These are phyloP conservation scores for Penicillium macrosclerotiorum DNA, from an alignment of 495 filamentous ascomycete genomes.

Conservation along the genomic window DNA sequence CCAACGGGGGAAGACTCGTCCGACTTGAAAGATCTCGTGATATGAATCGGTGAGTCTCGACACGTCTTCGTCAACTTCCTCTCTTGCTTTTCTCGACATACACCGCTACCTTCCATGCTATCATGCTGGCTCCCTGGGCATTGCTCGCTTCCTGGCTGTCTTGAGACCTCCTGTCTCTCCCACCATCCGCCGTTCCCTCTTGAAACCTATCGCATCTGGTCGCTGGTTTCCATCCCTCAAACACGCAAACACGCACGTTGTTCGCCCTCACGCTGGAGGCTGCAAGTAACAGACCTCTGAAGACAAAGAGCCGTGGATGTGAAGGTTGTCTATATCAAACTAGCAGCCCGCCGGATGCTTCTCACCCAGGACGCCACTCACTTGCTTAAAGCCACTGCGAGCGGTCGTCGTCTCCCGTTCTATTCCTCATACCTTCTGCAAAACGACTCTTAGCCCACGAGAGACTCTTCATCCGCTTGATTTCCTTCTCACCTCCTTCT, in stretches of 20 bases:
- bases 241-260: too few species aligned
- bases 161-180: too few species aligned
- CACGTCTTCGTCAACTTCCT: not conserved
- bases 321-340: slow-evolving; percentile 14
- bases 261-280: too few species aligned
- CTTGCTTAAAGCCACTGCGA: slow-evolving; percentile 14
- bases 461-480: slow-evolving; percentile 3
- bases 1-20: slow-evolving; percentile 14
- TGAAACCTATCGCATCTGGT: too few species aligned
- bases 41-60: slow-evolving; percentile 3
- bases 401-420: slow-evolving; percentile 3
- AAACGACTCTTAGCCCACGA: slow-evolving; percentile 18
- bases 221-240: too few species aligned
- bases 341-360: too few species aligned
- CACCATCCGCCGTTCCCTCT: too few species aligned
- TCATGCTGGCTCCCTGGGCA: too few species aligned
- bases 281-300: too few species aligned
- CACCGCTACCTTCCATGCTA: not conserved
- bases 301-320: too few species aligned
- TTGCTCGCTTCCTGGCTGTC: too few species aligned
- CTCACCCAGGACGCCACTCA: slow-evolving; percentile 8
- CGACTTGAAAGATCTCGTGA: slow-evolving; percentile 20
- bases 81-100: not conserved
- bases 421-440: slow-evolving; percentile 21
- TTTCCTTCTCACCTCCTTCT: not conserved